These are phyloP conservation scores for Auriscalpium orientale DNA, from an alignment of 768 basidiomycete species.

Conservation along the genomic window DNA sequence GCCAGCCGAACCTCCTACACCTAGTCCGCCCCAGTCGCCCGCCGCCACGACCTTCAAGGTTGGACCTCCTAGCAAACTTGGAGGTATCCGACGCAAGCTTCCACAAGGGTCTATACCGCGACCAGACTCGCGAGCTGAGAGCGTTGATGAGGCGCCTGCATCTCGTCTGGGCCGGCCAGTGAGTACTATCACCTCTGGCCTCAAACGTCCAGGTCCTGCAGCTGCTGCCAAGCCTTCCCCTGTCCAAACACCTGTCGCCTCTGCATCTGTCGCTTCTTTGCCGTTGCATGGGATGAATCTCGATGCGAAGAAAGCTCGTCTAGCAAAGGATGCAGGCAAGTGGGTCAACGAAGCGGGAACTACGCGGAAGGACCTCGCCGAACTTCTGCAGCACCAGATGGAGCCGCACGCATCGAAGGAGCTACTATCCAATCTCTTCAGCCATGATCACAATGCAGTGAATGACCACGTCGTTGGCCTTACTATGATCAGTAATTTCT, in stretches of 20 bases:
- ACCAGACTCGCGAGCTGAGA: constrained; percentile 37
- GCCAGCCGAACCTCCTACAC: constrained; percentile 20
- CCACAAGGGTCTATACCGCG: constrained; percentile 49
- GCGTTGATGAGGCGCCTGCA: constrained; percentile 26
- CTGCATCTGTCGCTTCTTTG: constrained; percentile 21
- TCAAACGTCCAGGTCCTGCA: constrained; percentile 37
- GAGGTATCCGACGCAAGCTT: constrained; percentile 65
- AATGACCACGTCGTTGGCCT: constrained; percentile 86
- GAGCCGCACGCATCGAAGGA: constrained; percentile 75
- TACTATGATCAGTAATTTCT: constrained; percentile 68
- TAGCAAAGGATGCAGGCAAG: constrained; percentile 66
- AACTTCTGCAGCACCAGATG: constrained; percentile 87
- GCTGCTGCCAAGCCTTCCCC: constrained; percentile 24
- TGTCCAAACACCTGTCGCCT: constrained; percentile 24
- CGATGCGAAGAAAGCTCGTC: constrained; percentile 57
- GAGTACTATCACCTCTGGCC: constrained; percentile 19
- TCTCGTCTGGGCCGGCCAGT: constrained; percentile 31
- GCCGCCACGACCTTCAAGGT: constrained; percentile 35
- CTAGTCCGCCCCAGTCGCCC: constrained; percentile 31
- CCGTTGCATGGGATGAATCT: constrained; percentile 45
- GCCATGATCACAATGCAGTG: constrained; percentile 91
- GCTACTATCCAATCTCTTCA: constrained; percentile 73
- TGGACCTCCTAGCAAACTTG: constrained; percentile 37
- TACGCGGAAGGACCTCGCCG: constrained; percentile 80
- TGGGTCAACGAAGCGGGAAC: constrained; percentile 87